Evolutionary conservation across 179 eudicot species (phyloP), one percentile per base, ranked within the genome.

Genomic region (Drosera spatulata): DNA sequence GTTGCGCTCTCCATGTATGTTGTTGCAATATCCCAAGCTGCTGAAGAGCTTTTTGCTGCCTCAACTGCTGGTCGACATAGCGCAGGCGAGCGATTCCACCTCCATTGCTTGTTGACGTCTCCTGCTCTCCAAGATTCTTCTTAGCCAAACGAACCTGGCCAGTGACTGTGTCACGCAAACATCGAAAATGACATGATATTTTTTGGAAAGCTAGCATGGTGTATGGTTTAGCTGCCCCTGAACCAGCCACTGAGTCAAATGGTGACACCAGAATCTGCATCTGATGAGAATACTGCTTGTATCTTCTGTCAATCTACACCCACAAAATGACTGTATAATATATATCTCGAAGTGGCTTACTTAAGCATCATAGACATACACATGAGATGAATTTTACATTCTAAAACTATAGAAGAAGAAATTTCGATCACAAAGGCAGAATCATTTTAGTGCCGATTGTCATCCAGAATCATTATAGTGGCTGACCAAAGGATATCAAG

Each of bases 21-120:
- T 80, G 88, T 53, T 88, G 96, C 75, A 88, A 80, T 95, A 86
- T 88, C 22, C 95, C 95, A 48, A 88, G 67, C 52, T 86, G 96
- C 54, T 88, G 96, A 6, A 65, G 62, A 9, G 69, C 69, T 39
- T 60, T 65, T 46, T 65, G 69, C 49, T 65, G 69, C 22, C 69
- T 55, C 22, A 65, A 40, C 53, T 65, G 61, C 40, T 65, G 69
- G 56, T 65, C 69, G 39, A 65, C 62, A 41, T 39, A 65, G 40
- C 62, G 47, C 43, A 65, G 69, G 3, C 69, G 39, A 37, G 58
- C 7, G 39, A 39, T 22, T 22, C 58, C 58, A 8, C 4, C 58
- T 2, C 41, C 41, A 8, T 8, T 55, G 9, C 58, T 37, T 22
- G 40, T 13, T 22, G 60, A n/a, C 53, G 67, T 55, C 37, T 64